A percentile compares a stretch with the other conserved stretches of the same genome.
These are phyloP conservation scores for Teratosphaeria destructans DNA, from an alignment of 2,329 filamentous ascomycete genomes.

Conservation along the genomic window DNA sequence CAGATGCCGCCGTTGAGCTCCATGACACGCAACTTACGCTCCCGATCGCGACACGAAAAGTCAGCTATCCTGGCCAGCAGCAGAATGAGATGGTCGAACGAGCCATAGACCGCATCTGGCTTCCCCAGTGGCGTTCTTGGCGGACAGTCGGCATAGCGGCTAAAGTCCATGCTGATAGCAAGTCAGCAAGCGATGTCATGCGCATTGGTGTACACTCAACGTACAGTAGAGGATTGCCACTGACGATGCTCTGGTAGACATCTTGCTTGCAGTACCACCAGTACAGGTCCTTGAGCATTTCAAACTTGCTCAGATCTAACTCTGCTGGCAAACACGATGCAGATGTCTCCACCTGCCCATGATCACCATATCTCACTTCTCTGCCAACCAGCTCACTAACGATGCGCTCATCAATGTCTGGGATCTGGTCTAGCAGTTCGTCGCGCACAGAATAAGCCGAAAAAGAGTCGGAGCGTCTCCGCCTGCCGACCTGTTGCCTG, in stretches of 20 bases:
- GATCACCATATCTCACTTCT: slow-evolving; percentile 47
- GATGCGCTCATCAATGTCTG: slow-evolving; percentile 46
- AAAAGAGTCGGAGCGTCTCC: not conserved
- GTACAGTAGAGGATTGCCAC: slow-evolving; percentile 76
- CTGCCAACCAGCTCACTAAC: slow-evolving; percentile 49
- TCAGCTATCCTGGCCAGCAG: slow-evolving; percentile 69
- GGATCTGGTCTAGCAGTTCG: slow-evolving; percentile 23
- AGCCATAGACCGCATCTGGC: slow-evolving; percentile 71
- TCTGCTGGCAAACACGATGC: slow-evolving; percentile 19
- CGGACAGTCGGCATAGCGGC: slow-evolving; percentile 75
- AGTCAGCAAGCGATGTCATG: slow-evolving; percentile 3
- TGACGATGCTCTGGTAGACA: slow-evolving; percentile 78
- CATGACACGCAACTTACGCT: slow-evolving; percentile 62
- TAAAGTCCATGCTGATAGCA: slow-evolving; percentile 59
- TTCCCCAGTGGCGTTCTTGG: slow-evolving; percentile 72
- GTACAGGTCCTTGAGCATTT: slow-evolving; percentile 73
- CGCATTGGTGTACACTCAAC: slow-evolving; percentile 28
- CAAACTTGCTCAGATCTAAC: slow-evolving; percentile 64
- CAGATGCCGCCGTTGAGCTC: slow-evolving; percentile 48
- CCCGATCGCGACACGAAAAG: slow-evolving; percentile 67
- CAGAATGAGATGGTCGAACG: slow-evolving; percentile 77
- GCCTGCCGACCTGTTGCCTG: slow-evolving; percentile 16
- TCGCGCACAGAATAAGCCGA: slow-evolving; percentile 8
- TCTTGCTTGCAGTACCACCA: slow-evolving; percentile 98
- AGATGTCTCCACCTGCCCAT: slow-evolving; percentile 40